Percentiles rank a stretch among this genome's conserved stretches.
phyloP scores from a whole-genome alignment of 352 stramenopile genomes.

The Phytopythium kandeliae region DNA sequence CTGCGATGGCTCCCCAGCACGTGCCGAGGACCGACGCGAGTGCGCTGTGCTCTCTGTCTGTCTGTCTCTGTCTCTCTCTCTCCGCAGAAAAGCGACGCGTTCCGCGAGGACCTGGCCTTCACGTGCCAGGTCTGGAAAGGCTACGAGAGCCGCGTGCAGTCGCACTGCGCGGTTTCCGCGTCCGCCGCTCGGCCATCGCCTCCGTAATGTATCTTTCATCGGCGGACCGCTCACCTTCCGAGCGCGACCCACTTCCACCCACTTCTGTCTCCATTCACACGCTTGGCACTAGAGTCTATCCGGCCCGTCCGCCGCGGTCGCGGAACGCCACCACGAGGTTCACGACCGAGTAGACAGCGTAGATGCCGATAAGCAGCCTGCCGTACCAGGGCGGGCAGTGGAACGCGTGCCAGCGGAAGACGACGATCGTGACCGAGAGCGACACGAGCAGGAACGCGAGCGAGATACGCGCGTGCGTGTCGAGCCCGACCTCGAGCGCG shows the following conservation, averaged over 20 bases:
- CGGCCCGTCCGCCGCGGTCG: slow-evolving; percentile 7
- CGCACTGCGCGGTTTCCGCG: slow-evolving; percentile 40
- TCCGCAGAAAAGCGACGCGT: slow-evolving; percentile 65
- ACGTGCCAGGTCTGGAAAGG: slow-evolving; percentile 82
- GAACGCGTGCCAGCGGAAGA: slow-evolving; percentile 52
- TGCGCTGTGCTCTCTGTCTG: no score
- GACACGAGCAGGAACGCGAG: slow-evolving; percentile 62
- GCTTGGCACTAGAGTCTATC: no score
- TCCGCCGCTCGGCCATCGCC: neutral
- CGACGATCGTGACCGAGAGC: slow-evolving; percentile 37
- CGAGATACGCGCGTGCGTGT: slow-evolving; percentile 70
- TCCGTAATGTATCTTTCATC: no score
- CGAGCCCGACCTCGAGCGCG: slow-evolving; percentile 37
- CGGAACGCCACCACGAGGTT: slow-evolving; percentile 57
- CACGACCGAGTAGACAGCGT: slow-evolving; percentile 63
- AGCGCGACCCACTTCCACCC: no score
- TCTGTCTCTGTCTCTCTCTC: slow-evolving; percentile 1
- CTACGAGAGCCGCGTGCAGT: slow-evolving; percentile 77
- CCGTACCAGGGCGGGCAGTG: slow-evolving; percentile 67
- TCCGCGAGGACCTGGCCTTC: slow-evolving; percentile 62
- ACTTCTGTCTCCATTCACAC: no score
- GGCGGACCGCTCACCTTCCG: no score
- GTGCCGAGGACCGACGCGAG: no score
- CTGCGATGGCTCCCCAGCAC: no score
- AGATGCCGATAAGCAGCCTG: slow-evolving; percentile 60